Evolutionary conservation across 352 stramenopile genomes (phyloP).

Genomic region (Thraustotheca clavata): DNA sequence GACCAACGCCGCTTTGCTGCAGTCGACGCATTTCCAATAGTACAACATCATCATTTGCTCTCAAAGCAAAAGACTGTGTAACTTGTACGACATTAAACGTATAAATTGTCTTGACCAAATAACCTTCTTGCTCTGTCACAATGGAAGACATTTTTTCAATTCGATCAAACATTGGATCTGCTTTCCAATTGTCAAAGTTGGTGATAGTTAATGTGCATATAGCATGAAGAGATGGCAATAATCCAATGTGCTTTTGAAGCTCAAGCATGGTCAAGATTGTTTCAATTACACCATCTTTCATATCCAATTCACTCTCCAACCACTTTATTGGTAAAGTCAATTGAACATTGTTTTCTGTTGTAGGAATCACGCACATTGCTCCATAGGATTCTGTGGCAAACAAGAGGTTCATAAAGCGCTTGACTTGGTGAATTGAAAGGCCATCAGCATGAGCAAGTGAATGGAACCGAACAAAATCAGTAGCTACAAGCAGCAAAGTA

Average conservation of each 20-base stretch:
- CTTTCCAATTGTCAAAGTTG: conserved; percentile 6
- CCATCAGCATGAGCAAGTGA: conserved; percentile 66
- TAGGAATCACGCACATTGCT: conserved; percentile 29
- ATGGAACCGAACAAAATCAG: conserved; percentile 59
- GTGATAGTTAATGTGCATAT: conserved; percentile 22
- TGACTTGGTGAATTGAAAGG: conserved; percentile 45
- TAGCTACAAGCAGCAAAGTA: conserved; percentile 53
- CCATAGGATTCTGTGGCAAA: conserved; percentile 14
- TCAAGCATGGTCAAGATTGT: conserved; percentile 65
- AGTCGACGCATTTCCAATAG: conserved; percentile 17
- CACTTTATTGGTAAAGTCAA: conserved; percentile 33
- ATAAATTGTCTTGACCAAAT: conserved; percentile 28
- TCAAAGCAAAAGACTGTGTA: not conserved
- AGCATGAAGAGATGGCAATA: conserved; percentile 14
- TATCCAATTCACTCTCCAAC: conserved; percentile 52
- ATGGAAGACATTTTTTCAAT: conserved; percentile 23
- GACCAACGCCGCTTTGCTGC: conserved; percentile 12
- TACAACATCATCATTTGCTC: not conserved
- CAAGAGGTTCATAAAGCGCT: conserved; percentile 35
- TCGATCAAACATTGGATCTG: not conserved
- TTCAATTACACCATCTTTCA: conserved; percentile 64
- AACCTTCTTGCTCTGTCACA: conserved; percentile 44
- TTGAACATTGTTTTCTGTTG: not conserved
- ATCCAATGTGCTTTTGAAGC: conserved; percentile 22
- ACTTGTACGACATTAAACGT: conserved; percentile 7